Conservation (phyloP, 371 early-diverging fungal genomes). For the Mortierella polycephala region DNA sequence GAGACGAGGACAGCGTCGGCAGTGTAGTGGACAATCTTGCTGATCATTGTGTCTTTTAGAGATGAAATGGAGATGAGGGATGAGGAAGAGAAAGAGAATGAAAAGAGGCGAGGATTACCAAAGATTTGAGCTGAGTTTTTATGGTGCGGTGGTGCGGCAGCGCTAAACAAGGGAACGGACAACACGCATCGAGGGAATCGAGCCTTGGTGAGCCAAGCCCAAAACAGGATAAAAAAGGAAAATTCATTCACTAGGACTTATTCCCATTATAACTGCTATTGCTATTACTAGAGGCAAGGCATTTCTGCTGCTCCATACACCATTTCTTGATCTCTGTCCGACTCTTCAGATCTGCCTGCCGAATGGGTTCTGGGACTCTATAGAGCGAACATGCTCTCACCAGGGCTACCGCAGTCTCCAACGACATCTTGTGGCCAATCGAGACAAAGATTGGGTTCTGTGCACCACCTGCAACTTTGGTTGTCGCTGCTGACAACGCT, state of each 20-base stretch:
- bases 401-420: constrained; percentile 74
- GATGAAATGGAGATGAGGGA: constrained; percentile 2
- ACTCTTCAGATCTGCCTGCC: constrained; percentile 81
- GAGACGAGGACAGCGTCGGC: constrained; percentile 80
- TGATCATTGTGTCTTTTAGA: constrained; percentile 56
- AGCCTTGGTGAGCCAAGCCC: no score
- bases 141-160: not conserved
- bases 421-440: constrained; percentile 79
- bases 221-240: no score
- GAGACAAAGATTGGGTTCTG: constrained; percentile 90
- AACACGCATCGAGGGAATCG: not conserved
- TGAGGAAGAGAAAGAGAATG: not conserved
- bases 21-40: constrained; percentile 71
- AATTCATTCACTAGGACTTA: no score
- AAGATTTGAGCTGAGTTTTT: no score
- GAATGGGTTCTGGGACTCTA: constrained; percentile 91
- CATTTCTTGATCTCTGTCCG: constrained; percentile 59
- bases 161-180: not conserved
- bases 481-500: constrained; percentile 58
- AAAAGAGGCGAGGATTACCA: not conserved
- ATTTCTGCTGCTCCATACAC: constrained; percentile 4
- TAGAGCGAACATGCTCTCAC: constrained; percentile 71
- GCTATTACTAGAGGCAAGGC: not conserved
- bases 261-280: not conserved
- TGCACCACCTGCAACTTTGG: constrained; percentile 45